A percentile compares a stretch with the other conserved stretches of the same genome.
Evolutionary conservation across 2,329 filamentous ascomycete species (phyloP).

Genomic region (Colletotrichum coccodes): DNA sequence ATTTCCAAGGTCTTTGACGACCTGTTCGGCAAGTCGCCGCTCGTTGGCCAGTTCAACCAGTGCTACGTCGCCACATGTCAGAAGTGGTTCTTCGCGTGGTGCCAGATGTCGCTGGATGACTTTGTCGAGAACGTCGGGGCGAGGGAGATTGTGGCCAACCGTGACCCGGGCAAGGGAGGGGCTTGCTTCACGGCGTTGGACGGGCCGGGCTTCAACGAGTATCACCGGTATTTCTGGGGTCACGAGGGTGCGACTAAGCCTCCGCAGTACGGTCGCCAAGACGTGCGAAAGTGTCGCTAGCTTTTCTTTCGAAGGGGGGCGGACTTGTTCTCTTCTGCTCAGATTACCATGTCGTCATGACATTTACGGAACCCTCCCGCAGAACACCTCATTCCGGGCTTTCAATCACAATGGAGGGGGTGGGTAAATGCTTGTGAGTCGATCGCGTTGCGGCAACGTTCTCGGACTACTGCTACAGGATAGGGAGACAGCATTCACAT

Average conservation of each 20-base stretch:
- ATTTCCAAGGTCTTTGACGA: conserved; percentile 3
- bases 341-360: too few relatives aligned
- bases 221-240: neutral
- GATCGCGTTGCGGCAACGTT: too few relatives aligned
- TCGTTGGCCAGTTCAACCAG: neutral
- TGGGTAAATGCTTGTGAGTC: too few relatives aligned
- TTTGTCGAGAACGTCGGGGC: neutral
- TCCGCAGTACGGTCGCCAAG: conserved; percentile 23
- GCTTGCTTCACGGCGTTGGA: neutral
- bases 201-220: neutral
- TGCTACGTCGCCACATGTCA: conserved; percentile 6
- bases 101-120: neutral
- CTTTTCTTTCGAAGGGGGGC: too few relatives aligned
- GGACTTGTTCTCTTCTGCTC: too few relatives aligned
- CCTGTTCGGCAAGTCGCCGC: neutral
- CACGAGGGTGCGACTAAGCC: neutral
- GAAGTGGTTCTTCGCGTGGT: neutral
- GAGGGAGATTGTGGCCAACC: neutral
- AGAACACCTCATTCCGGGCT: too few relatives aligned
- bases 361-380: too few relatives aligned
- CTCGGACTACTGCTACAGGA: too few relatives aligned
- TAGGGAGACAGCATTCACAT: too few relatives aligned
- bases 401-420: too few relatives aligned
- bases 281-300: too few relatives aligned
- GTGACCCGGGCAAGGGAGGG: neutral